A percentile compares a stretch with the other conserved stretches of the same genome.
These are phyloP conservation scores for Calocybe gangraenosa DNA, from an alignment of 768 basidiomycete genomes.

Conservation along the genomic window DNA sequence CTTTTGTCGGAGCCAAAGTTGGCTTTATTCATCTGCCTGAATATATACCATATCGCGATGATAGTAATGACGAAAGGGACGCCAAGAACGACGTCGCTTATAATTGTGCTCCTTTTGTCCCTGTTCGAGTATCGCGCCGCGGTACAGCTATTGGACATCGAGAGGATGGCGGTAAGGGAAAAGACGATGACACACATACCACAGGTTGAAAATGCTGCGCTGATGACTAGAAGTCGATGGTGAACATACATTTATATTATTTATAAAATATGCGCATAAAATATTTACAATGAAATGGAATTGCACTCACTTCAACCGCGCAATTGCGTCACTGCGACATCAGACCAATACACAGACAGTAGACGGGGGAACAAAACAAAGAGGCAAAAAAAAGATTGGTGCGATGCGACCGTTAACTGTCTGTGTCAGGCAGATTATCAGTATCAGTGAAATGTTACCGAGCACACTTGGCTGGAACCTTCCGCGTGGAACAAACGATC, in stretches of 20 bases:
- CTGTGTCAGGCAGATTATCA: no score
- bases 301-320: conserved; percentile 74
- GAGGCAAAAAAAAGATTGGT: no score
- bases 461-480: no score
- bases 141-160: conserved; percentile 91
- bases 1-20: conserved; percentile 69
- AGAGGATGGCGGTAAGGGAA: conserved; percentile 72
- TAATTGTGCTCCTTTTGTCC: conserved; percentile 50
- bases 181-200: conserved; percentile 83
- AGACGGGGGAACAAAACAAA: no score
- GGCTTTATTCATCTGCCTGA: conserved; percentile 60
- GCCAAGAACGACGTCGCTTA: conserved; percentile 65
- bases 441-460: no score
- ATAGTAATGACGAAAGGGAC: conserved; percentile 70
- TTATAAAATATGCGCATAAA: no score
- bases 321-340: no score
- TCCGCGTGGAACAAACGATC: no score
- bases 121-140: conserved; percentile 75
- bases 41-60: conserved; percentile 82
- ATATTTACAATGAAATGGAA: conserved; percentile 79
- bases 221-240: no score
- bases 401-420: no score
- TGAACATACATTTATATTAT: no score
- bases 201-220: conserved; percentile 83
- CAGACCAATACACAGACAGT: no score